Conservation (phyloP, 169 alveolate species). For the Cryptosporidium canis region DNA sequence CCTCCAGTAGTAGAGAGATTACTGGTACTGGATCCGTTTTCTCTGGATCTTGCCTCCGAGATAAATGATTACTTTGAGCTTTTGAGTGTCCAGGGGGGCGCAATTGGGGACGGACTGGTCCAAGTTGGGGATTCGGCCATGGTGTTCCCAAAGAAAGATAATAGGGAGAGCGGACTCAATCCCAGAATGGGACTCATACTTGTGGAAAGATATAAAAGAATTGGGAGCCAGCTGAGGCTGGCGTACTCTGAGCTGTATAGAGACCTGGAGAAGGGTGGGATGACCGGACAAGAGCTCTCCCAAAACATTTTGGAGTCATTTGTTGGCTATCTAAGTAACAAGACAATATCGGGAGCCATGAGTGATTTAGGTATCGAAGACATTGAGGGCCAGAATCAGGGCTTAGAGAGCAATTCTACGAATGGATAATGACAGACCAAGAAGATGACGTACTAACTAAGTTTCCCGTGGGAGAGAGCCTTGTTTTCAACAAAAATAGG, state of each 20-base stretch:
- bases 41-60: not conserved
- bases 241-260: slow-evolving; percentile 13
- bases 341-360: too few species aligned
- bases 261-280: not conserved
- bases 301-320: not conserved
- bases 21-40: slow-evolving; percentile 46
- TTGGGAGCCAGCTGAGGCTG: not conserved
- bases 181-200: slow-evolving; percentile 11
- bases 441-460: not conserved
- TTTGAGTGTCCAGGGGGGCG: not conserved
- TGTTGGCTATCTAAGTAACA: slow-evolving; percentile 1
- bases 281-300: not conserved
- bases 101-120: not conserved
- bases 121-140: not conserved
- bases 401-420: not conserved
- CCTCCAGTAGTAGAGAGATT: slow-evolving; percentile 1
- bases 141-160: not conserved
- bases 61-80: not conserved
- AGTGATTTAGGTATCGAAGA: not conserved
- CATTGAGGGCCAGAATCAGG: not conserved
- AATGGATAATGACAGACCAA: not conserved
- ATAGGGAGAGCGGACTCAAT: not conserved
- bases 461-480: not conserved
- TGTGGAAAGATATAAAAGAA: not conserved
- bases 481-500: slow-evolving; percentile 57